Evolutionary conservation across 2,329 filamentous ascomycete species (phyloP).

Genomic region (Pseudonectria buxi): DNA sequence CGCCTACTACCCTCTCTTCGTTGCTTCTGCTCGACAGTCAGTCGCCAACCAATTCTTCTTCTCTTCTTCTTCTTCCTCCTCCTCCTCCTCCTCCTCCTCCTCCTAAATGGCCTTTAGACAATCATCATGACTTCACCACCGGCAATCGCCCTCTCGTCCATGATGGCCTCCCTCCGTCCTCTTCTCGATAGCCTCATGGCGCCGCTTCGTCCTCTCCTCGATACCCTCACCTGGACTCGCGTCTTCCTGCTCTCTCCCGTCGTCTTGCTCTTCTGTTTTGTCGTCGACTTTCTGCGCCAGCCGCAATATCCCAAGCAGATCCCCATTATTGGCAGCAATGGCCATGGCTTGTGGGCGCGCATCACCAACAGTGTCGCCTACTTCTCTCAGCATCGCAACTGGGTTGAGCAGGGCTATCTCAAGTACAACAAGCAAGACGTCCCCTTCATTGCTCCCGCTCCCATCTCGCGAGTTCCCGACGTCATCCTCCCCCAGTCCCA

Average conservation of each 20-base stretch:
- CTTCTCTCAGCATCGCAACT: slow-evolving; percentile 30
- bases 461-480: slow-evolving; percentile 34
- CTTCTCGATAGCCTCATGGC: slow-evolving; percentile 20
- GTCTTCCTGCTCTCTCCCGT: slow-evolving; percentile 21
- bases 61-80: no score
- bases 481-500: slow-evolving; percentile 38
- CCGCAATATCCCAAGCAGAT: slow-evolving; percentile 34
- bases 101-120: no score
- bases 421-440: slow-evolving; percentile 37
- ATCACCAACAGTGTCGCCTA: slow-evolving; percentile 35
- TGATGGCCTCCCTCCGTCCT: neutral
- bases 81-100: no score
- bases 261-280: slow-evolving; percentile 32
- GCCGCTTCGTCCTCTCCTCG: slow-evolving; percentile 9
- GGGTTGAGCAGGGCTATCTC: slow-evolving; percentile 37
- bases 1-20: no score
- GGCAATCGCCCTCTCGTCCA: neutral
- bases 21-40: no score
- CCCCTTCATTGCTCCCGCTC: slow-evolving; percentile 36
- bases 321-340: slow-evolving; percentile 33
- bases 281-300: slow-evolving; percentile 33
- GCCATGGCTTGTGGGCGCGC: slow-evolving; percentile 27
- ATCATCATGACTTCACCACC: neutral
- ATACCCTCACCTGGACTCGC: slow-evolving; percentile 25
- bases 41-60: no score